These are phyloP conservation scores for Verticillium longisporum DNA, from an alignment of 2,329 filamentous ascomycete genomes.

Conservation along the genomic window DNA sequence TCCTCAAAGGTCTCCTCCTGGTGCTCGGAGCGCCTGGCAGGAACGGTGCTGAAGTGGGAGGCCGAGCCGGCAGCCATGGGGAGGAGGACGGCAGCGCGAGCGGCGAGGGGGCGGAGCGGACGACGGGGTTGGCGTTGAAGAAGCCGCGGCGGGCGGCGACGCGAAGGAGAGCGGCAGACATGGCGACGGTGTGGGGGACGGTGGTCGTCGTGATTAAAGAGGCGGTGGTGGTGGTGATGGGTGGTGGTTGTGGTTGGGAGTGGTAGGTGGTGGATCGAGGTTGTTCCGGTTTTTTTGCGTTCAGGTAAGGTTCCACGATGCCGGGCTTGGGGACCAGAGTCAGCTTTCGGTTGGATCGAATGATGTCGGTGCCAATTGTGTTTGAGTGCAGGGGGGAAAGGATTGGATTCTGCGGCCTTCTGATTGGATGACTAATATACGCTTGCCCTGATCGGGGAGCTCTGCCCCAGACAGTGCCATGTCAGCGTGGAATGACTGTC, in stretches of 20 bases:
- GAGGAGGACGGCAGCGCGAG: slow-evolving; percentile 42
- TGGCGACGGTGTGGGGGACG: slow-evolving; percentile 28
- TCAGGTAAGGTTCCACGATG: slow-evolving; percentile 5
- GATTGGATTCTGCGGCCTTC: slow-evolving; percentile 14
- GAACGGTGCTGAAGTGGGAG: slow-evolving; percentile 57
- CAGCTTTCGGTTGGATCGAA: slow-evolving; percentile 20
- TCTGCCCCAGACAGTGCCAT: slow-evolving; percentile 12
- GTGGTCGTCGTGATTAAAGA: slow-evolving; percentile 15
- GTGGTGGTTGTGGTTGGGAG: slow-evolving; percentile 1
- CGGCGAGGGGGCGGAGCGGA: slow-evolving; percentile 48
- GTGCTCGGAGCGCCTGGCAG: slow-evolving; percentile 54
- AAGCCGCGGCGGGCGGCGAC: slow-evolving; percentile 67
- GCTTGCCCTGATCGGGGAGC: not conserved
- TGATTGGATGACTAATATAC: slow-evolving; percentile 15
- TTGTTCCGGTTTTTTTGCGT: slow-evolving; percentile 10
- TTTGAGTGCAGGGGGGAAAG: slow-evolving; percentile 8
- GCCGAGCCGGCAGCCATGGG: slow-evolving; percentile 42
- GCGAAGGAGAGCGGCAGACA: slow-evolving; percentile 64
- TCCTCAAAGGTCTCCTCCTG: slow-evolving; percentile 98
- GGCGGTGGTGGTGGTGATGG: slow-evolving; percentile 7
- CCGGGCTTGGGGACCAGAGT: not conserved
- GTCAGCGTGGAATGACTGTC: not conserved
- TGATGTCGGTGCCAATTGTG: slow-evolving; percentile 13
- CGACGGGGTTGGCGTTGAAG: slow-evolving; percentile 56
- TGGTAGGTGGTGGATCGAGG: not conserved